Conservation (phyloP, 768 basidiomycete genomes). For the Amanita subjunquillea region DNA sequence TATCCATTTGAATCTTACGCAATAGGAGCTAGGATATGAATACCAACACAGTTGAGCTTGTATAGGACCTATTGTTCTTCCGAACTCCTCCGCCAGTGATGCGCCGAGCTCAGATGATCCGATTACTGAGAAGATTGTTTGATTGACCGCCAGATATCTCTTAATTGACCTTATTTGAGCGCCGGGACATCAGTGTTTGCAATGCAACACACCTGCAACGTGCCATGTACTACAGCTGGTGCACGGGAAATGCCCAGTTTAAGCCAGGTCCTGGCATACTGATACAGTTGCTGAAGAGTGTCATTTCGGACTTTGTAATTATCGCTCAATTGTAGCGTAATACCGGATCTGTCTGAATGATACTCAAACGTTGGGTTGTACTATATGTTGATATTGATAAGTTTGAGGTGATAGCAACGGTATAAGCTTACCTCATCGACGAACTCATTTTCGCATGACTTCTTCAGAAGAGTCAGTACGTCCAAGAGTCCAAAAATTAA, state of each 20-base stretch:
- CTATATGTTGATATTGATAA: constrained; percentile 26
- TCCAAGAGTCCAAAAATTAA: constrained; percentile 88
- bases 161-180: constrained; percentile 18
- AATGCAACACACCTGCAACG: constrained; percentile 58
- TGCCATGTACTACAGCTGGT: constrained; percentile 87
- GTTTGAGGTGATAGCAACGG: not conserved
- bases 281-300: constrained; percentile 66
- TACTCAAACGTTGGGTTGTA: constrained; percentile 85
- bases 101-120: constrained; percentile 86
- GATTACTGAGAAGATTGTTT: constrained; percentile 47
- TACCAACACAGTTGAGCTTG: constrained; percentile 68
- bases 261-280: constrained; percentile 76
- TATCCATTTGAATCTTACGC: not conserved
- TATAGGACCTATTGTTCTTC: constrained; percentile 67
- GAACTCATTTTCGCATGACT: constrained; percentile 85
- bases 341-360: constrained; percentile 62
- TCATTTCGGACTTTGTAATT: constrained; percentile 80
- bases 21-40: not conserved
- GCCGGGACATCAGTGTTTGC: constrained; percentile 1
- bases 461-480: constrained; percentile 78
- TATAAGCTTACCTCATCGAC: constrained; percentile 64
- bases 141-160: constrained; percentile 82
- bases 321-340: constrained; percentile 76
- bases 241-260: constrained; percentile 78
- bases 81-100: constrained; percentile 80